These are phyloP conservation scores for Protomyces inundatus DNA, from an alignment of 1,139 yeast genomes.

Conservation along the genomic window DNA sequence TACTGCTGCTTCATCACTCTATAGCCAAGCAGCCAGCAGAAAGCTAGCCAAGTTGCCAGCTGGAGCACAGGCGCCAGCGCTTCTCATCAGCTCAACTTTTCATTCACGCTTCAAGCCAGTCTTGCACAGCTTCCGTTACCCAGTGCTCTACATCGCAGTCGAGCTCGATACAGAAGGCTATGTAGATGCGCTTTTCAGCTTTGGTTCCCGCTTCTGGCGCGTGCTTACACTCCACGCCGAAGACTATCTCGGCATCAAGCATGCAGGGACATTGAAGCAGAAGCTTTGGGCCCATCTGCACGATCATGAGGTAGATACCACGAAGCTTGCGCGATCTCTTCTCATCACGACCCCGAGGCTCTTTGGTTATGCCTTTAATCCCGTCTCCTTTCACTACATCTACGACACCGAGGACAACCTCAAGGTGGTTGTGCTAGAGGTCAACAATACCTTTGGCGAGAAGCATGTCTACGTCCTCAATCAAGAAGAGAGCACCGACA, in stretches of 20 bases:
- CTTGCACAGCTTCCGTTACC: constrained; percentile 15
- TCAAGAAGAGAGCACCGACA: neutral
- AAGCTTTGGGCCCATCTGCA: constrained; percentile 12
- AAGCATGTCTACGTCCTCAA: constrained; percentile 19
- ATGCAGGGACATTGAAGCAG: constrained; percentile 10
- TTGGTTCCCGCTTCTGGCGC: neutral
- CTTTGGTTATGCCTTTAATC: constrained; percentile 25
- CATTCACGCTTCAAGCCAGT: constrained; percentile 24
- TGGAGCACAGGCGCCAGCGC: neutral
- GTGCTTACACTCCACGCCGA: neutral
- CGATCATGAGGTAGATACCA: constrained; percentile 11
- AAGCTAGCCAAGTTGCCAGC: neutral
- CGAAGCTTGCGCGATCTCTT: neutral
- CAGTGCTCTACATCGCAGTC: constrained; percentile 13
- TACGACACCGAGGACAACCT: constrained; percentile 2
- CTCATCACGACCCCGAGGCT: constrained; percentile 21
- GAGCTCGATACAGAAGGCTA: constrained; percentile 9
- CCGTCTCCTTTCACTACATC: constrained; percentile 22
- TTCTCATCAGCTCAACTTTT: constrained; percentile 8
- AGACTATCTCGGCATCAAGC: constrained; percentile 10
- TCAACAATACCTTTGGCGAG: constrained; percentile 25
- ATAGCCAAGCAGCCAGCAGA: neutral
- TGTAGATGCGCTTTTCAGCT: neutral
- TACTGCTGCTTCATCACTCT: neutral
- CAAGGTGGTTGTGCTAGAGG: constrained; percentile 15